Conservation (phyloP, 2,329 filamentous ascomycete species). For the Beauveria sp. region DNA sequence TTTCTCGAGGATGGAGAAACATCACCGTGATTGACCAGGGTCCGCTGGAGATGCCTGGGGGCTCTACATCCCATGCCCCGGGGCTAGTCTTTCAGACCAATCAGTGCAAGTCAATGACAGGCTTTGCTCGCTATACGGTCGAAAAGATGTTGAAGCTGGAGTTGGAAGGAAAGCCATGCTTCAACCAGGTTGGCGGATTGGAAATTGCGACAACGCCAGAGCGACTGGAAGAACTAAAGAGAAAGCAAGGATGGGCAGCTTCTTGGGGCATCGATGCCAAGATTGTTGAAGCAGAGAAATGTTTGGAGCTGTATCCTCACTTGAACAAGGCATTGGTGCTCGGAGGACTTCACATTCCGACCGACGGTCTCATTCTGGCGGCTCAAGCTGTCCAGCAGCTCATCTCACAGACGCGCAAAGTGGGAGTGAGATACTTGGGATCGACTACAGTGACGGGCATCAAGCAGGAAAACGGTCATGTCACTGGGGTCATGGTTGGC, state of each 20-base stretch:
- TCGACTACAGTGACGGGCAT: slow-evolving; percentile 52
- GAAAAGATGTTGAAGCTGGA: slow-evolving; percentile 49
- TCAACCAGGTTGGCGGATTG: slow-evolving; percentile 56
- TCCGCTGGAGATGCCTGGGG: slow-evolving; percentile 53
- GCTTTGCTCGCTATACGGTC: slow-evolving; percentile 53
- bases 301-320: slow-evolving; percentile 44
- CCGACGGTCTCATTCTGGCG: slow-evolving; percentile 52
- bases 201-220: slow-evolving; percentile 55
- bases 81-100: slow-evolving; percentile 59
- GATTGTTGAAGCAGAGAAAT: slow-evolving; percentile 44
- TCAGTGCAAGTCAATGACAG: slow-evolving; percentile 47
- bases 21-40: slow-evolving; percentile 60
- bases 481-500: slow-evolving; percentile 48
- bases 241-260: slow-evolving; percentile 51
- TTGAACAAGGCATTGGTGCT: slow-evolving; percentile 46
- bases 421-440: slow-evolving; percentile 51
- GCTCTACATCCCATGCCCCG: slow-evolving; percentile 58
- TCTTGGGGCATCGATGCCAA: slow-evolving; percentile 53
- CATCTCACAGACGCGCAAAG: slow-evolving; percentile 47
- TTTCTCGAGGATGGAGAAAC: slow-evolving; percentile 52
- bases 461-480: slow-evolving; percentile 36
- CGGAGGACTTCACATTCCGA: slow-evolving; percentile 53
- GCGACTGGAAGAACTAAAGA: slow-evolving; percentile 52
- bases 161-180: slow-evolving; percentile 32
- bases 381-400: slow-evolving; percentile 54